A percentile compares a stretch with the other conserved stretches of the same genome.
These are phyloP conservation scores for Betula pendula DNA, from an alignment of 306 rosid genomes.

Conservation along the genomic window DNA sequence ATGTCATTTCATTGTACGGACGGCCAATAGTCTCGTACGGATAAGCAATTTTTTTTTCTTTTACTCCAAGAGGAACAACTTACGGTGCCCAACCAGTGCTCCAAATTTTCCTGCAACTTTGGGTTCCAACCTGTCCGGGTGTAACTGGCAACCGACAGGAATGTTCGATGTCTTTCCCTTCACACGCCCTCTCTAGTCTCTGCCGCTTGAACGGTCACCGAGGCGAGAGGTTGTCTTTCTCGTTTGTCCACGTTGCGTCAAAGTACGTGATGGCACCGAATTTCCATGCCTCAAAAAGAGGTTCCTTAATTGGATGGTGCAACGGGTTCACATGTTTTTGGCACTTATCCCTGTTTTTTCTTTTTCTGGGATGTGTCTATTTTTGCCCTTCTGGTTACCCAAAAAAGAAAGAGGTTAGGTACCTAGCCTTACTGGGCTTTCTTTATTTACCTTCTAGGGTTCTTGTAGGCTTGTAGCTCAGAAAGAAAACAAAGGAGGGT, in stretches of 20 bases:
- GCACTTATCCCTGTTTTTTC: constrained; percentile 49
- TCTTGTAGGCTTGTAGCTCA: constrained; percentile 7
- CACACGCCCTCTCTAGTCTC: neutral
- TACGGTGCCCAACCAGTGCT: constrained; percentile 18
- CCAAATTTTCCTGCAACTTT: constrained; percentile 33
- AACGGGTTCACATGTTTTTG: constrained; percentile 39
- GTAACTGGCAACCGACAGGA: constrained; percentile 72
- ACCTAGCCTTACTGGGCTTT: constrained; percentile 22
- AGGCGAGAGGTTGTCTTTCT: constrained; percentile 53
- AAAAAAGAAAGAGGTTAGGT: constrained; percentile 62
- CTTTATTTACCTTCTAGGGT: constrained; percentile 28
- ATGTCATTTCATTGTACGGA: constrained; percentile 35
- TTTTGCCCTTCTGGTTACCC: constrained; percentile 43
- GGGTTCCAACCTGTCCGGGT: constrained; percentile 29
- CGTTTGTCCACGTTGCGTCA: constrained; percentile 29
- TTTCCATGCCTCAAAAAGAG: constrained; percentile 18
- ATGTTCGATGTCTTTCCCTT: constrained; percentile 40
- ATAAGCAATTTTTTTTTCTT: neutral
- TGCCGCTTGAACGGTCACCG: constrained; percentile 47
- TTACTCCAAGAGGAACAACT: neutral
- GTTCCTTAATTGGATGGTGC: neutral
- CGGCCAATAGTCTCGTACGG: constrained; percentile 40
- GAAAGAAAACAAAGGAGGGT: neutral
- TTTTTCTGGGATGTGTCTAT: constrained; percentile 46
- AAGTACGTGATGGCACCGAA: constrained; percentile 10